phyloP scores from a whole-genome alignment of 495 filamentous ascomycete genomes.

The Penicillium mononematosum region DNA sequence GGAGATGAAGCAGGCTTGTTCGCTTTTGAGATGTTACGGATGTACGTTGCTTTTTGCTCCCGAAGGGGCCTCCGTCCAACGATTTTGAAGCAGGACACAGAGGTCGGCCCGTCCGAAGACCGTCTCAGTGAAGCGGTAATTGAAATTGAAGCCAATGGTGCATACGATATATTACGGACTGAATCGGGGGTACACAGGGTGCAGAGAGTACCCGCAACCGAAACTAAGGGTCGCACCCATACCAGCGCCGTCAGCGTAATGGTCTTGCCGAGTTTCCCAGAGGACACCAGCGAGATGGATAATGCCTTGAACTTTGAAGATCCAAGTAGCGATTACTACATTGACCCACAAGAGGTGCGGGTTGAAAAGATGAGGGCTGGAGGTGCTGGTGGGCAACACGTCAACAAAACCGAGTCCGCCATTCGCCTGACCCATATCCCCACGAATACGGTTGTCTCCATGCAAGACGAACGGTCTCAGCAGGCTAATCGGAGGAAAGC shows the following conservation, averaged over 20 bases:
- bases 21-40: slow-evolving; percentile 77
- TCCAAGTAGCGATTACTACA: slow-evolving; percentile 84
- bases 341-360: slow-evolving; percentile 81
- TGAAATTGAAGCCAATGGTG: slow-evolving; percentile 72
- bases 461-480: slow-evolving; percentile 93
- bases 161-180: slow-evolving; percentile 75
- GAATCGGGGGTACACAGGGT: slow-evolving; percentile 95
- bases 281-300: slow-evolving; percentile 46
- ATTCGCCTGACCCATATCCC: slow-evolving; percentile 91
- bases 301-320: slow-evolving; percentile 67
- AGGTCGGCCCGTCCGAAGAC: slow-evolving; percentile 55
- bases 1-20: slow-evolving; percentile 90
- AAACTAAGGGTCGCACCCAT: slow-evolving; percentile 85
- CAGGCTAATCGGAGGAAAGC: slow-evolving; percentile 81
- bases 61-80: slow-evolving; percentile 57
- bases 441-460: slow-evolving; percentile 78
- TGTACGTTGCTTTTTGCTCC: slow-evolving; percentile 83
- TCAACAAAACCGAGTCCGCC: slow-evolving; percentile 96
- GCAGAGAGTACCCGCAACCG: slow-evolving; percentile 87
- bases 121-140: slow-evolving; percentile 81
- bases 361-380: slow-evolving; percentile 87
- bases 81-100: slow-evolving; percentile 57
- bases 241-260: slow-evolving; percentile 90
- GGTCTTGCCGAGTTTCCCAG: slow-evolving; percentile 83
- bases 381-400: slow-evolving; percentile 94